These are phyloP conservation scores for Albugo candida DNA, from an alignment of 352 stramenopile genomes.

Conservation along the genomic window DNA sequence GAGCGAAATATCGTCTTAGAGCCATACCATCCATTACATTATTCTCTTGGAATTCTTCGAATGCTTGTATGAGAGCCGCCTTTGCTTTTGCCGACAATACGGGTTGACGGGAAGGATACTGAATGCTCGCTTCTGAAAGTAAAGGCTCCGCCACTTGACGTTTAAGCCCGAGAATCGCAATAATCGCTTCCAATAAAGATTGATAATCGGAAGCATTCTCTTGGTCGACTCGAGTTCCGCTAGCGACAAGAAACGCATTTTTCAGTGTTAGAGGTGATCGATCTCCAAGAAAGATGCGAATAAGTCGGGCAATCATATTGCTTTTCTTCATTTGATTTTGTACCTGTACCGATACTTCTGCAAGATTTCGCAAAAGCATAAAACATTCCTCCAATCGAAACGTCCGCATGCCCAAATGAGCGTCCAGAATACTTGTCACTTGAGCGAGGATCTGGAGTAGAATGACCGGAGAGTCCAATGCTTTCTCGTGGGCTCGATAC, in stretches of 20 bases:
- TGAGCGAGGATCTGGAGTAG: neutral
- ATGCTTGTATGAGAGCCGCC: constrained; percentile 49
- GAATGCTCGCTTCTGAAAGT: constrained; percentile 35
- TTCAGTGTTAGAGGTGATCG: constrained; percentile 36
- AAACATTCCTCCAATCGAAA: constrained; percentile 63
- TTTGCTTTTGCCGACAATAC: constrained; percentile 54
- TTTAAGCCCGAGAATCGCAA: constrained; percentile 58
- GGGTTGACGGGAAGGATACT: constrained; percentile 40
- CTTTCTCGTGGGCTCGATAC: constrained; percentile 37
- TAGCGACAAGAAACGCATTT: constrained; percentile 46
- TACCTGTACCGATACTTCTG: constrained; percentile 28
- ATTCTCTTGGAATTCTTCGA: constrained; percentile 32
- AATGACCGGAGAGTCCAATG: neutral
- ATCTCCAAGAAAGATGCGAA: constrained; percentile 70
- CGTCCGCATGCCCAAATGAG: constrained; percentile 9
- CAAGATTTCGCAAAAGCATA: constrained; percentile 62
- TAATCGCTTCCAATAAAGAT: constrained; percentile 76
- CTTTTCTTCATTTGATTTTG: constrained; percentile 26
- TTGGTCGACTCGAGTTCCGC: constrained; percentile 16
- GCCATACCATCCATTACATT: constrained; percentile 30
- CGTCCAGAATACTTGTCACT: neutral
- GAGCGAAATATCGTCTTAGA: constrained; percentile 43
- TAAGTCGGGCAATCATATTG: constrained; percentile 60
- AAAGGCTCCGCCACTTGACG: constrained; percentile 38
- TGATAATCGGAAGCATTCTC: constrained; percentile 74